Evolutionary conservation across 306 rosid genomes (phyloP).

Genomic region (Trifolium subterraneum): DNA sequence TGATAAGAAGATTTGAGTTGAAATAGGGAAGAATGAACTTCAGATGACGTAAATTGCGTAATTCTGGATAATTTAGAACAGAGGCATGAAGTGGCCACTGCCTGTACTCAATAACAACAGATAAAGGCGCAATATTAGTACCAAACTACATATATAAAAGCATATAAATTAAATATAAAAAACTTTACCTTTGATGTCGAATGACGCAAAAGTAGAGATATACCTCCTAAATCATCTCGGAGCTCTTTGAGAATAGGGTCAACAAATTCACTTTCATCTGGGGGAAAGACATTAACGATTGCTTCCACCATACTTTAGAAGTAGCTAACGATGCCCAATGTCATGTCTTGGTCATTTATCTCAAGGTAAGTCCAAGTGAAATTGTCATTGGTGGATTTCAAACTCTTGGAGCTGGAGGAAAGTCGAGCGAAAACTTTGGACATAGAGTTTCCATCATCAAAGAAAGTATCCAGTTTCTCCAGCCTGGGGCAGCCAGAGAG

Average conservation of each 20-base stretch:
- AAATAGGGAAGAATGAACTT: slow-evolving; percentile 6
- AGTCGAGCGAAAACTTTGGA: neutral
- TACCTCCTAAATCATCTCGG: neutral
- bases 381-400: neutral
- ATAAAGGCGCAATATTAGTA: neutral
- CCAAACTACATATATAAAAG: neutral
- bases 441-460: too few species aligned
- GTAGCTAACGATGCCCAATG: neutral
- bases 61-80: neutral
- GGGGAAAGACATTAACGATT: neutral
- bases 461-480: neutral
- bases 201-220: neutral
- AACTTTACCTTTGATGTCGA: neutral
- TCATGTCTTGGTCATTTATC: too few species aligned
- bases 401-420: neutral
- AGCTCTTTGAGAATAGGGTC: neutral
- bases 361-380: too few species aligned
- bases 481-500: neutral
- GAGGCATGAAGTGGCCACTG: slow-evolving; percentile 7
- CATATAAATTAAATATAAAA: neutral
- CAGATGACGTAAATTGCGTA: neutral
- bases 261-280: neutral
- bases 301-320: neutral
- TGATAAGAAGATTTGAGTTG: neutral
- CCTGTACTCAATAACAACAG: neutral